Base-by-base conservation (phyloP, 352 stramenopile genomes). In the Thalassiosira exigua region DNA sequence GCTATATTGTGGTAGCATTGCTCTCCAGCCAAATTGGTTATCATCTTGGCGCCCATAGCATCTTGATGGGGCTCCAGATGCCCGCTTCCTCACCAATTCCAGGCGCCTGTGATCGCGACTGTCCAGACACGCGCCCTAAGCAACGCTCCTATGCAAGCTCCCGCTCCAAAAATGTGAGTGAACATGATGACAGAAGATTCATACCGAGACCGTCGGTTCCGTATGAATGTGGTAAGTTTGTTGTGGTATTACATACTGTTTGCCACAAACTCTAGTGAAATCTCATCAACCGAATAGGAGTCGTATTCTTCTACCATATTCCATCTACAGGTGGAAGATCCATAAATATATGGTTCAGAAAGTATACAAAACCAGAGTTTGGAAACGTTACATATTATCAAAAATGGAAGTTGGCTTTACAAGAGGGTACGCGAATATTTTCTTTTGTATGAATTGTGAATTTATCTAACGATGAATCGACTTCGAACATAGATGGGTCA, bases 241-340 rank as follows among this genome's bases (percentile, higher is more conserved):
- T 48, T n/a, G n/a, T 48, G n/a, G n/a, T n/a, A n/a, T n/a, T n/a
- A 48, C 39, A 17, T 11, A 48, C 11, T 48, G 39, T n/a, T 17
- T 48, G 11, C 39, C 11, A 17, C n/a, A 48, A 17, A 48, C 39
- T n/a, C 39, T 48, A n/a, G n/a, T n/a, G n/a, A n/a, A n/a, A n/a
- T n/a, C n/a, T n/a, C n/a, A n/a, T n/a, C n/a, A n/a, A n/a, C n/a
- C n/a, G n/a, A n/a, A 14, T 14, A 44, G 74, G 74, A 30, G 56
- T 82, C 19, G 66, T 82, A 26, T 82, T 76, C 46, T 82, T 82
- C 66, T 82, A 74, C 46, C 74, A 82, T 30, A 74, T 82, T 22
- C 66, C 74, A 2, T 74, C 14, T 33, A 82, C 74, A 0, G 74
- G 74, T 0, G 74, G 74, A 33, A 51, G 59, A 22, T 82, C 74